Evolutionary conservation across 148 eudicot species (phyloP).

Genomic region (Oxyria digyna): DNA sequence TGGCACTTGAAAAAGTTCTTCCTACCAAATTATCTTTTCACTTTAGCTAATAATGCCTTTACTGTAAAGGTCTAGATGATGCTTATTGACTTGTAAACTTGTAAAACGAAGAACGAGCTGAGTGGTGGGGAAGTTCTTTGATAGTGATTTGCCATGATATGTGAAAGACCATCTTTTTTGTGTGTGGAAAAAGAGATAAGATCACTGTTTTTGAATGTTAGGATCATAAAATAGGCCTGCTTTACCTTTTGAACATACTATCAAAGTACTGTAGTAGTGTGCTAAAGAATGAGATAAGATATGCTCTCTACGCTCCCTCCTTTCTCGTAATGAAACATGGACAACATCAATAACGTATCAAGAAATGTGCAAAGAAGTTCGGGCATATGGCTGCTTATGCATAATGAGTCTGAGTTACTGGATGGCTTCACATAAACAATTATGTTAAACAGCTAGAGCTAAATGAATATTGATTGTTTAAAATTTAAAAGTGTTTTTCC

Average conservation of each 20-base stretch:
- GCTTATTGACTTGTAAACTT: not conserved
- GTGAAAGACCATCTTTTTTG: not conserved
- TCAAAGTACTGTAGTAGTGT: not conserved
- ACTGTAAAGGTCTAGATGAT: not conserved
- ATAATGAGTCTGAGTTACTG: not conserved
- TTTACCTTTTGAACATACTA: not conserved
- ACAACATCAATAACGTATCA: not conserved
- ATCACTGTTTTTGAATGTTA: not conserved
- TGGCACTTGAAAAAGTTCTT: not conserved
- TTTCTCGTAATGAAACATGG: not conserved
- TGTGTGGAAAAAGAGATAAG: not conserved
- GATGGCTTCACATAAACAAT: not conserved
- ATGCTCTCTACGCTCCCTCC: not conserved
- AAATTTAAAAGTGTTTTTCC: not conserved
- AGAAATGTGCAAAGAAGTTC: not conserved
- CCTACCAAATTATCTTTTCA: not conserved
- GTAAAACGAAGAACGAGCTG: not conserved
- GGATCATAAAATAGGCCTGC: not conserved
- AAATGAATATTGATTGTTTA: not conserved
- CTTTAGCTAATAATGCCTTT: constrained; percentile 3
- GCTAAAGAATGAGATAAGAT: not conserved
- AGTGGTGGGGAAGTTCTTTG: not conserved
- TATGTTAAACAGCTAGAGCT: not conserved
- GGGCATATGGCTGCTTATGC: no score
- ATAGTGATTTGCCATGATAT: not conserved